Percentiles rank a stretch among this genome's conserved stretches.
Evolutionary conservation across 805 yeast species (phyloP).

Genomic region (Candida yuanshanica): DNA sequence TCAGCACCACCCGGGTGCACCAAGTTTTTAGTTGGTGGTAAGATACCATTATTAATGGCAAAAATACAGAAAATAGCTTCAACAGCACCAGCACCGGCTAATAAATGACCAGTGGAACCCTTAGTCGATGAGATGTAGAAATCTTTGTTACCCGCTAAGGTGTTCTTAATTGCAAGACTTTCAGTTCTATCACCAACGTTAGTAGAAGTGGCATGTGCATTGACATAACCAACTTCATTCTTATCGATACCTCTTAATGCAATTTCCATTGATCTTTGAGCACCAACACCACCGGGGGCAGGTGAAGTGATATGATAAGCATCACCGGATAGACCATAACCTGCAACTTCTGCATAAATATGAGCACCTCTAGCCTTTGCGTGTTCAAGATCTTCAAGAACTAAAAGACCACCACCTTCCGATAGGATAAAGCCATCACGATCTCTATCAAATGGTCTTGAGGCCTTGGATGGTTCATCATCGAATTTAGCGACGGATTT

Average conservation of each 20-base stretch:
- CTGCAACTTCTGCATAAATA: constrained; percentile 75
- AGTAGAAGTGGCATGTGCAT: constrained; percentile 98
- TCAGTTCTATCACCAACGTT: constrained; percentile 86
- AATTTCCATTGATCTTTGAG: constrained; percentile 71
- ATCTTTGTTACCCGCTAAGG: constrained; percentile 37
- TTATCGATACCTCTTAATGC: constrained; percentile 52
- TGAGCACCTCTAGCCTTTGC: constrained; percentile 59
- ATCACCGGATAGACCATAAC: constrained; percentile 91
- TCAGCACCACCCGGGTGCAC: constrained; percentile 43
- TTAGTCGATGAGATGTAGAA: constrained; percentile 74
- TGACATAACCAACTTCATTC: constrained; percentile 61
- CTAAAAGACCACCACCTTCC: constrained; percentile 84
- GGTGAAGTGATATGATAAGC: constrained; percentile 95
- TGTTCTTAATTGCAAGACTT: constrained; percentile 57
- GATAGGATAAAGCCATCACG: constrained; percentile 88
- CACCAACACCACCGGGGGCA: constrained; percentile 75
- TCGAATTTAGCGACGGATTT: constrained; percentile 64
- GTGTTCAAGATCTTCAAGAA: constrained; percentile 73
- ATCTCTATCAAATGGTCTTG: constrained; percentile 79
- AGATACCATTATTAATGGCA: constrained; percentile 46
- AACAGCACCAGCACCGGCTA: constrained; percentile 96
- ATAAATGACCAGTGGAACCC: constrained; percentile 87
- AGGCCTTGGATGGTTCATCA: constrained; percentile 58
- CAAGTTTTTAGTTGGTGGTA: constrained; percentile 84
- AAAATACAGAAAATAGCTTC: constrained; percentile 78